Base-by-base conservation (phyloP, 2,329 filamentous ascomycete species). In the Penicillium nordicum region DNA sequence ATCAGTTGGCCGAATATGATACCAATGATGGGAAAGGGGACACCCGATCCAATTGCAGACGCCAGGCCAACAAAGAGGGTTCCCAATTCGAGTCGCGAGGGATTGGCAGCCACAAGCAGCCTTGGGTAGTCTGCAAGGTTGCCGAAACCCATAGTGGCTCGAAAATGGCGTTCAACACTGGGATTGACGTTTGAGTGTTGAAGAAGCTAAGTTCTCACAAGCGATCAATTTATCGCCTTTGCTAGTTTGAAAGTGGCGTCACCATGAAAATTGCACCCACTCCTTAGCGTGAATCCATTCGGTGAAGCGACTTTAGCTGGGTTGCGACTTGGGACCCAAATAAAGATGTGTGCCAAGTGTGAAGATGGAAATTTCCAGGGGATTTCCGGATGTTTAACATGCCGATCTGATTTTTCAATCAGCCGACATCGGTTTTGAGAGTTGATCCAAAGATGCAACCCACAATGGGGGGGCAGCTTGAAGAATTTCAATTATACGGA, bases 1-100 rank as follows among this genome's bases (percentile, higher is more conserved):
- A 76, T 67, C 14, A 76, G 65, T 58, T 76, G 61, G 55, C 74
- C 74, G 50, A 76, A 76, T 1, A 76, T 53, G 43, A 76, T 73
- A 18, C 68, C 73, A 27, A 76, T 72, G 7, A 76, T 55, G 11
- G 74, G 74, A 37, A 75, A 76, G 5, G 74, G 74, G 1, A 76
- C 71, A 38, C 74, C 74, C 9, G 74, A 69, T 34, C 67, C 74
- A 29, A 73, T 71, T 36, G 73, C 69, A 36, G 55, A 63, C 10
- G 63, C 42, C 23, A 71, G 63, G 9, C 66, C 70, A 16, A 64
- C 42, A n/a, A 68, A 36, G 10, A 74, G 62, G 40, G 61, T 68
- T 45, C 56, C 61, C 12, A 70, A 34, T 29, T 74, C 71, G 38
- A 61, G 40, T 46, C 62, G 67, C 14, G 74, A 71, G 25, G 74